Evolutionary conservation across 2,329 filamentous ascomycete species (phyloP), one percentile per base, ranked within the genome.

Genomic region (Tricladium varicosporioides): DNA sequence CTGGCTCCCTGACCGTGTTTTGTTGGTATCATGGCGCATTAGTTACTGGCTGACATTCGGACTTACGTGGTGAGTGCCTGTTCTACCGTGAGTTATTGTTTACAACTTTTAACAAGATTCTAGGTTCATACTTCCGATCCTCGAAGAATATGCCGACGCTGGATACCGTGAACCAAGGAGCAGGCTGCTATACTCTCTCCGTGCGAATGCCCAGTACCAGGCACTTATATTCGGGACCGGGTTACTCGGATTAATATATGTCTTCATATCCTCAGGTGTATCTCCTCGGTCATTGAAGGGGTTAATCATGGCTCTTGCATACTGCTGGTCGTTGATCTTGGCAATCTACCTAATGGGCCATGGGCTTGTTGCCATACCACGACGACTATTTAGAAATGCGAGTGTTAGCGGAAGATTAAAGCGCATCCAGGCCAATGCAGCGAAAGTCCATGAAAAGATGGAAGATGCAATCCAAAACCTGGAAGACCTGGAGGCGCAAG

Each of bases 301-400:
- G 36, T 78, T 95, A 43, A 81, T 96, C 62, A 96, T 99, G 90
- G 93, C 94, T 13, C 78, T 97, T 58, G 90, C 93, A 40, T 99
- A 99, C 73, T 91, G 91, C 59, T 97, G 92, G 89, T 92, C 92
- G 66, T 76, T 99, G 65, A 80, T 93, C 4, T 80, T 97, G 52
- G 94, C 92, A 47, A 96, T 99, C 60, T 97, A 96, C 69, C 80
- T 99, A 43, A 97, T 99, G 93, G 94, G 94, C 5, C 94, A 99
- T 72, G 94, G 94, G 7, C 79, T 99, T 22, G 94, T 99, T 32
- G 89, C 92, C 1, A 89, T 99, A 56, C 94, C 94, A 0, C 82
- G 93, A 63, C 84, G 83, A 40, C 77, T 99, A 14, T 88, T 94
- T 67, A 85, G 88, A 58, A 88, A 91, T 69, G 88, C 92, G 32